Evolutionary conservation across 257 asterid species (phyloP).

Genomic region (Scutellaria minor): DNA sequence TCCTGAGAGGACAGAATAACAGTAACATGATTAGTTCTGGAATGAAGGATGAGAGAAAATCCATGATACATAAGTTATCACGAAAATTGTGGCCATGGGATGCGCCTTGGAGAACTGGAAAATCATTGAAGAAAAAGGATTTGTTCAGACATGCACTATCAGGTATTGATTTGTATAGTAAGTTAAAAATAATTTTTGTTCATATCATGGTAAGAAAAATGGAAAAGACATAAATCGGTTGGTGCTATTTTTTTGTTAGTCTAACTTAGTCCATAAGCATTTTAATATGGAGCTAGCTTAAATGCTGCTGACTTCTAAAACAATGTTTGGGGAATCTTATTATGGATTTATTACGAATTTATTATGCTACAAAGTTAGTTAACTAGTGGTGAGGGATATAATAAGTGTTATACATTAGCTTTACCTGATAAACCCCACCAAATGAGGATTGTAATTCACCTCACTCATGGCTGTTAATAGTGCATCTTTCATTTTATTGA

Average conservation of each 20-base stretch:
- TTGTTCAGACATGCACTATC: conserved; percentile 19
- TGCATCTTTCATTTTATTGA: too few relatives aligned
- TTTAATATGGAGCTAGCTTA: neutral
- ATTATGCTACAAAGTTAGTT: neutral
- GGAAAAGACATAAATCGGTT: too few relatives aligned
- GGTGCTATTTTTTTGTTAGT: conserved; percentile 1
- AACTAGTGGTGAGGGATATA: neutral
- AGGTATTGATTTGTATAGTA: conserved; percentile 38
- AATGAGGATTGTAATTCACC: neutral
- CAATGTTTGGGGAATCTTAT: neutral
- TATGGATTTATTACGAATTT: neutral
- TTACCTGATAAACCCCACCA: neutral
- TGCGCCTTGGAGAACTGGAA: conserved; percentile 32
- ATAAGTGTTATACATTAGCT: conserved; percentile 16
- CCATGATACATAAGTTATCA: conserved; percentile 35
- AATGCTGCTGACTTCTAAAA: neutral
- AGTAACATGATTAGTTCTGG: conserved; percentile 30
- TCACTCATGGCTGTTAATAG: neutral
- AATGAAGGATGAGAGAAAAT: conserved; percentile 34
- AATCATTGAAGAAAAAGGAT: conserved; percentile 35
- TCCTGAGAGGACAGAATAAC: conserved; percentile 23
- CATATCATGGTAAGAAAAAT: neutral
- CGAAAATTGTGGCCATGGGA: conserved; percentile 46
- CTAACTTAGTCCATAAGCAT: neutral
- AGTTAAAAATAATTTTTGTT: conserved; percentile 4